Conservation (phyloP, 768 basidiomycete species). For the Trametes cinnabarina region DNA sequence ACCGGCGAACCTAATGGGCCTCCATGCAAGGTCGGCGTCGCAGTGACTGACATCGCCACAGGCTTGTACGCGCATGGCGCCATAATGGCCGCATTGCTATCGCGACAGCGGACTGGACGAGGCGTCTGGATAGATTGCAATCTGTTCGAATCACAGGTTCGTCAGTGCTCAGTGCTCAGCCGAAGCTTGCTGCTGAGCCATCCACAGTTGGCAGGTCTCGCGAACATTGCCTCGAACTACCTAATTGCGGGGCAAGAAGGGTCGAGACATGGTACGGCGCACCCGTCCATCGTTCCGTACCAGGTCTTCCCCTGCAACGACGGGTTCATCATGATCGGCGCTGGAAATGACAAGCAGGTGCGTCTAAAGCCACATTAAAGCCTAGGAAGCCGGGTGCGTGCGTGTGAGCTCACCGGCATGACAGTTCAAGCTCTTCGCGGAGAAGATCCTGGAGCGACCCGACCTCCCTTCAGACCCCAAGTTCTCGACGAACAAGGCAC, state of each 20-base stretch:
- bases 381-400: too few species aligned
- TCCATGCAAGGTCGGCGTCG: slow-evolving; percentile 94
- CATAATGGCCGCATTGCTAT: slow-evolving; percentile 86
- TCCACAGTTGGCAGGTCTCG: slow-evolving; percentile 79
- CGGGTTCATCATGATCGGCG: slow-evolving; percentile 91
- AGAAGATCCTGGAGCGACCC: slow-evolving; percentile 59
- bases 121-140: slow-evolving; percentile 93
- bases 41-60: slow-evolving; percentile 86
- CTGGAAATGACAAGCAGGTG: slow-evolving; percentile 87
- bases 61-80: slow-evolving; percentile 90
- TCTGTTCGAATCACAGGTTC: slow-evolving; percentile 86
- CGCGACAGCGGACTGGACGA: slow-evolving; percentile 77
- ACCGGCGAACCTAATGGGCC: slow-evolving; percentile 86
- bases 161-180: slow-evolving; percentile 9
- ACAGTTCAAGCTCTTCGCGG: slow-evolving; percentile 70
- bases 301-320: slow-evolving; percentile 86
- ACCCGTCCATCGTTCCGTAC: slow-evolving; percentile 93
- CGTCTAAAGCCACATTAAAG: not conserved
- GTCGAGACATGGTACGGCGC: slow-evolving; percentile 84
- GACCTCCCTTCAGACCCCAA: slow-evolving; percentile 57
- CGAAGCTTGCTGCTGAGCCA: not conserved
- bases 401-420: not conserved
- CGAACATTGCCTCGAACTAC: slow-evolving; percentile 92
- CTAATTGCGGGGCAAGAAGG: slow-evolving; percentile 84
- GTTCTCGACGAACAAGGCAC: slow-evolving; percentile 70